These are phyloP conservation scores for Elymus sibiricus DNA, from an alignment of 176 grass and related monocot species.

Conservation along the genomic window DNA sequence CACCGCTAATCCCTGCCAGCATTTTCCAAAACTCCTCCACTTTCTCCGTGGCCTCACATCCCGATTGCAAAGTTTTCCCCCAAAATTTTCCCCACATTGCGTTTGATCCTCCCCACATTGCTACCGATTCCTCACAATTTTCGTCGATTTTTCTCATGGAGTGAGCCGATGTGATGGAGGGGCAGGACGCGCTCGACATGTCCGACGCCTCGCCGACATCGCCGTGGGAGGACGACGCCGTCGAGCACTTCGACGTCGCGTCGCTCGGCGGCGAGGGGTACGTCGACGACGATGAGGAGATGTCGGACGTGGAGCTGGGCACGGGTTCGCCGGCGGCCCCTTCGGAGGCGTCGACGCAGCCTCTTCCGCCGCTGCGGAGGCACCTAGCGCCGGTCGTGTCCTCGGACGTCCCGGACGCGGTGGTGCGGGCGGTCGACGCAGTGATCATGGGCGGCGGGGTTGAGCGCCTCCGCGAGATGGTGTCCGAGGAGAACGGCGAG, in stretches of 20 bases:
- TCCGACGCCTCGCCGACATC: conserved; percentile 29
- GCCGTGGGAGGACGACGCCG: conserved; percentile 22
- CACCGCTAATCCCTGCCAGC: conserved; percentile 38
- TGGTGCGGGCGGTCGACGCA: conserved; percentile 80
- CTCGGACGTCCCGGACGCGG: conserved; percentile 66
- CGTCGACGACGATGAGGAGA: conserved; percentile 36
- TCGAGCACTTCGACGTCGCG: conserved; percentile 32
- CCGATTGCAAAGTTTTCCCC: conserved; percentile 19
- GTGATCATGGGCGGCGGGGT: conserved; percentile 81
- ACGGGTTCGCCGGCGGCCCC: conserved; percentile 12
- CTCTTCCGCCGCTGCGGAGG: conserved; percentile 33
- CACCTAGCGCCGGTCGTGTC: conserved; percentile 47
- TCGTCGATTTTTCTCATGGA: conserved; percentile 30
- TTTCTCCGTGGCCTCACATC: conserved; percentile 48
- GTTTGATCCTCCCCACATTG: conserved; percentile 27
- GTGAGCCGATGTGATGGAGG: conserved; percentile 53
- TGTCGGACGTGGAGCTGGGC: conserved; percentile 28
- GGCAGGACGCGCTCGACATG: conserved; percentile 46
- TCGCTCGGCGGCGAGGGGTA: conserved; percentile 29
- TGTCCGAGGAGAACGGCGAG: conserved; percentile 51
- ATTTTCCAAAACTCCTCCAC: conserved; percentile 26
- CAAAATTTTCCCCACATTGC: neutral
- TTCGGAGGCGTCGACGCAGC: neutral
- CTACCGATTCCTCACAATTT: conserved; percentile 27
- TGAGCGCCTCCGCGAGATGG: conserved; percentile 60